Evolutionary conservation across 768 basidiomycete genomes (phyloP).

Genomic region (Leccinum aurantiacum): DNA sequence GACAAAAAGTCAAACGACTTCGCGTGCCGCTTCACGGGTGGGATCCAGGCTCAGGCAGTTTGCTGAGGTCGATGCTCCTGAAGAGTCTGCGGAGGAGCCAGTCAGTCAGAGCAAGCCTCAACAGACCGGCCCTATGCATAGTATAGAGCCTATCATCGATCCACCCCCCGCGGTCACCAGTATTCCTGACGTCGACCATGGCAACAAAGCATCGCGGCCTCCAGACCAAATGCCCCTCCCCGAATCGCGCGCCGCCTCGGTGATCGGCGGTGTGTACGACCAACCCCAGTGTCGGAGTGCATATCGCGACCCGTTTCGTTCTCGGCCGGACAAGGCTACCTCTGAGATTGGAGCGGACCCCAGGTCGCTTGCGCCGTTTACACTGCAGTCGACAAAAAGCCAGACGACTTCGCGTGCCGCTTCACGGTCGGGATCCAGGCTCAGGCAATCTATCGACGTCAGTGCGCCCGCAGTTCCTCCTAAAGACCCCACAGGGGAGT

Average conservation of each 20-base stretch:
- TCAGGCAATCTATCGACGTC: background rate
- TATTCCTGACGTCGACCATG: conserved; percentile 17
- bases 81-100: conserved; percentile 1
- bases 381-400: conserved; percentile 4
- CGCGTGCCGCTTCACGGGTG: conserved; percentile 5
- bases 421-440: conserved; percentile 6
- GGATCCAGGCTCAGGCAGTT: conserved; percentile 7
- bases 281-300: conserved; percentile 4
- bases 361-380: conserved; percentile 9
- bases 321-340: conserved; percentile 16
- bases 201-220: conserved; percentile 2
- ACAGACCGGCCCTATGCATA: background rate
- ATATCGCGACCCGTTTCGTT: conserved; percentile 14
- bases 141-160: conserved; percentile 10
- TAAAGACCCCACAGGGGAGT: conserved; percentile 3
- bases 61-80: background rate
- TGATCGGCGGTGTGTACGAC: too few species aligned
- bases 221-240: conserved; percentile 30
- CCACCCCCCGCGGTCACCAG: conserved; percentile 10
- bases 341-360: conserved; percentile 1
- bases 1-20: background rate
- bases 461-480: background rate
- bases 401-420: conserved; percentile 10
- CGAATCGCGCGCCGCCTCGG: conserved; percentile 25
- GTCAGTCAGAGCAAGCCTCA: conserved; percentile 1